These are phyloP conservation scores for Kuraishia hungarica DNA, from an alignment of 805 yeast genomes.

Conservation along the genomic window DNA sequence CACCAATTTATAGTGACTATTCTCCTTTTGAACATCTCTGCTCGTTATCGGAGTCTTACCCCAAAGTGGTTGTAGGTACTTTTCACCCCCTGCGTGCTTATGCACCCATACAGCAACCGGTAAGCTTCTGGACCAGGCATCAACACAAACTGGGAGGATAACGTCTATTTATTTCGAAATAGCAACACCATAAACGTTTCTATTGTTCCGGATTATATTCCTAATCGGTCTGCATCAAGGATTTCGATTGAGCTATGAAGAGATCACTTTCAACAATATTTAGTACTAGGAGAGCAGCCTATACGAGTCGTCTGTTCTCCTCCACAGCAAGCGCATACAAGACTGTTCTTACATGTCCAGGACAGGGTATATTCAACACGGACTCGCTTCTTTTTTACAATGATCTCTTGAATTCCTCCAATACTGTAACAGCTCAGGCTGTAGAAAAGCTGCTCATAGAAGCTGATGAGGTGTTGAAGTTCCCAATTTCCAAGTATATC, in stretches of 20 bases:
- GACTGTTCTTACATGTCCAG: constrained; percentile 16
- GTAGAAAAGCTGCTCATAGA: constrained; percentile 7
- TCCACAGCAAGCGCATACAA: background rate
- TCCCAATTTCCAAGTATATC: constrained; percentile 12
- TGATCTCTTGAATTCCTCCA: constrained; percentile 1
- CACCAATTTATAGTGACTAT: no score
- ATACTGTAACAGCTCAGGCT: constrained; percentile 1
- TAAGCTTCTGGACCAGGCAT: no score
- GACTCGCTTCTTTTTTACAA: constrained; percentile 7
- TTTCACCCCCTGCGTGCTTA: background rate
- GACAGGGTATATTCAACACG: constrained; percentile 20
- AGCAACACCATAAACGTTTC: background rate
- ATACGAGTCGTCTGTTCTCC: background rate
- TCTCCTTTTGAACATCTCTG: background rate
- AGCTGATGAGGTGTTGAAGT: constrained; percentile 12
- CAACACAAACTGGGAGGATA: no score
- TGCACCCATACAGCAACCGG: background rate
- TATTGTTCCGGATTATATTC: background rate
- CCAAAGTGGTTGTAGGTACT: background rate
- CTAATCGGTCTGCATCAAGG: background rate
- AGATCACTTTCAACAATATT: background rate
- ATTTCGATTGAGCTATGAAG: background rate
- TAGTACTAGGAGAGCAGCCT: background rate
- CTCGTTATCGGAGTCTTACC: background rate
- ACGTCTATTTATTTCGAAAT: no score